These are phyloP conservation scores for Saturnispora besseyi DNA, from an alignment of 805 yeast species.

Conservation along the genomic window DNA sequence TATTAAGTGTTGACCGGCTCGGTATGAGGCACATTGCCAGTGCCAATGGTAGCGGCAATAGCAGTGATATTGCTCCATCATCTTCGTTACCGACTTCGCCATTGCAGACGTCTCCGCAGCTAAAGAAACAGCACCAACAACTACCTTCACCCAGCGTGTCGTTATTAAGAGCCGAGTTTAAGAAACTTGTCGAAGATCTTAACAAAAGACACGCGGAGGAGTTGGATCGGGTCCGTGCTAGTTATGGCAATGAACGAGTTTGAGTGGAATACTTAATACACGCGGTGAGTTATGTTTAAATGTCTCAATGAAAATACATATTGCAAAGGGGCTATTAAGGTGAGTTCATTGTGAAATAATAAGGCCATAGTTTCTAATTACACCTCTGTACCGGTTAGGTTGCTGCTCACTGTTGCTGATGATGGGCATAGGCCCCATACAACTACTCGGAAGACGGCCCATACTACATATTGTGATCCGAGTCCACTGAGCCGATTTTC, in stretches of 20 bases:
- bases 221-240: slow-evolving; percentile 25
- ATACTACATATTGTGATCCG: too few species aligned
- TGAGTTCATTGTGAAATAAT: neutral
- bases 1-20: neutral
- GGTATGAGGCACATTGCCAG: neutral
- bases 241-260: slow-evolving; percentile 28
- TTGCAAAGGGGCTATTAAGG: neutral
- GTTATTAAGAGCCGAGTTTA: slow-evolving; percentile 59
- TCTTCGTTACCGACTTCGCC: neutral
- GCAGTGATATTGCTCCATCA: neutral
- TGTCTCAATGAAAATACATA: neutral
- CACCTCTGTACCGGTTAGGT: neutral
- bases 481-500: too few species aligned
- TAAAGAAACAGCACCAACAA: neutral
- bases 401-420: too few species aligned
- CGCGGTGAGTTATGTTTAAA: neutral
- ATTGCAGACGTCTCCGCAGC: neutral
- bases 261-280: slow-evolving; percentile 18
- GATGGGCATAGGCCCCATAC: too few species aligned
- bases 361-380: neutral
- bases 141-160: slow-evolving; percentile 27
- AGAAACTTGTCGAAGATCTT: slow-evolving; percentile 51
- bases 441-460: too few species aligned
- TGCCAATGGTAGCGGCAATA: neutral
- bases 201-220: slow-evolving; percentile 55